These are phyloP conservation scores for Rhodomyrtus tomentosa DNA, from an alignment of 345 rosid species.

Conservation along the genomic window DNA sequence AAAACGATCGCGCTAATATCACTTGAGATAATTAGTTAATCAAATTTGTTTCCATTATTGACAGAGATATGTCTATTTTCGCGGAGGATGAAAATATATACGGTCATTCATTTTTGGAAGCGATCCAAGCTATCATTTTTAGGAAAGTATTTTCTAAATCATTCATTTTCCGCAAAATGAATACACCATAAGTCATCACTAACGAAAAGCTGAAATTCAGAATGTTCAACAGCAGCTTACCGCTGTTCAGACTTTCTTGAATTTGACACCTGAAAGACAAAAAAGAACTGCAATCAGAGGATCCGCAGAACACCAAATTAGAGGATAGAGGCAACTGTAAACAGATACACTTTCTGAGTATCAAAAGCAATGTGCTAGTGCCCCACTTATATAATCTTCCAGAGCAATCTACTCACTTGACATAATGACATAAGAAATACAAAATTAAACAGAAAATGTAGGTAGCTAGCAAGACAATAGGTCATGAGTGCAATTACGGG, in stretches of 20 bases:
- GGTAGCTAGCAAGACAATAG: not conserved
- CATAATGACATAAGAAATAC: not conserved
- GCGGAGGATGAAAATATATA: too few relatives aligned
- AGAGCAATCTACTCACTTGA: not conserved
- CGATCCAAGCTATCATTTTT: too few relatives aligned
- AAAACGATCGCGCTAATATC: too few relatives aligned
- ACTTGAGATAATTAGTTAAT: too few relatives aligned
- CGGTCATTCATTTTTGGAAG: too few relatives aligned
- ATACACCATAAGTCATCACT: not conserved
- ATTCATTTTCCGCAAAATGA: too few relatives aligned
- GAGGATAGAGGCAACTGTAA: not conserved
- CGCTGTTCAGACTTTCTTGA: slow-evolving; percentile 34
- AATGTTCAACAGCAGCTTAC: slow-evolving; percentile 11
- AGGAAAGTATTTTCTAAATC: too few relatives aligned
- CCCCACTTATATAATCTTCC: not conserved
- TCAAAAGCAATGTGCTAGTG: not conserved
- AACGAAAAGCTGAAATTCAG: not conserved
- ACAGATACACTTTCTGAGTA: not conserved
- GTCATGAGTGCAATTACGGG: not conserved
- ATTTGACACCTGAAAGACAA: slow-evolving; percentile 34
- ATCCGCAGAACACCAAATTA: not conserved
- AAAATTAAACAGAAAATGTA: not conserved
- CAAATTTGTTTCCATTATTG: too few relatives aligned
- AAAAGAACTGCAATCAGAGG: not conserved
- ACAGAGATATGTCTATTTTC: too few relatives aligned